Percentiles rank a stretch among this genome's conserved stretches.
These are phyloP conservation scores for Hortaea werneckii DNA, from an alignment of 2,329 filamentous ascomycete genomes.

Conservation along the genomic window DNA sequence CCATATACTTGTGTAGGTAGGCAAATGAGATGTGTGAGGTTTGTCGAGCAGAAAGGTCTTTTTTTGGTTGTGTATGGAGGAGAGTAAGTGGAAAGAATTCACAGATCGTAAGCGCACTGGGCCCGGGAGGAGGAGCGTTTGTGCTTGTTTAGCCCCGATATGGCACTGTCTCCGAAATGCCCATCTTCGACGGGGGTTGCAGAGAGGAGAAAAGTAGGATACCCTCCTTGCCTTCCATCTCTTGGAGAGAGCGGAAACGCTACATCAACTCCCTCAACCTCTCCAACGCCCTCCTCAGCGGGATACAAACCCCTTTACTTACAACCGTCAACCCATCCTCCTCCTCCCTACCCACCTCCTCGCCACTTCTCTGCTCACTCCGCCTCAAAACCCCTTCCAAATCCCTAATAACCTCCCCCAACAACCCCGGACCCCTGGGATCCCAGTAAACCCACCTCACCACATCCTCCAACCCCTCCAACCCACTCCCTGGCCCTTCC, in stretches of 20 bases:
- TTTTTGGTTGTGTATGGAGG: too few species aligned
- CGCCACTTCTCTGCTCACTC: slow-evolving; percentile 19
- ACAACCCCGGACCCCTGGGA: slow-evolving; percentile 24
- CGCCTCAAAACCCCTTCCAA: slow-evolving; percentile 32
- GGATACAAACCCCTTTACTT: slow-evolving; percentile 36
- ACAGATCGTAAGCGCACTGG: too few species aligned
- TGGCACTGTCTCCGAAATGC: too few species aligned
- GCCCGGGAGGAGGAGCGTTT: too few species aligned
- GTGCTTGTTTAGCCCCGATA: too few species aligned
- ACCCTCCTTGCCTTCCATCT: too few species aligned
- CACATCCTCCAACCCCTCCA: slow-evolving; percentile 41
- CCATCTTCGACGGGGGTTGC: too few species aligned
- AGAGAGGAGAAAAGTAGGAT: too few species aligned
- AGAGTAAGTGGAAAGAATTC: too few species aligned
- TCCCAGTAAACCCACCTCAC: slow-evolving; percentile 43
- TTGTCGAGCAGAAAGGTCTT: too few species aligned
- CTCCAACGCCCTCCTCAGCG: slow-evolving; percentile 26
- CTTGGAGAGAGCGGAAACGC: background rate
- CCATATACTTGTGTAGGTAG: too few species aligned
- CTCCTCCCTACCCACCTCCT: slow-evolving; percentile 14
- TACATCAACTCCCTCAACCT: slow-evolving; percentile 24
- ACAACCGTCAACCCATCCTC: slow-evolving; percentile 38
- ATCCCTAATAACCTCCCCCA: slow-evolving; percentile 35
- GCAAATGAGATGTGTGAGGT: too few species aligned
- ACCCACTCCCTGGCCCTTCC: slow-evolving; percentile 5